Conservation (phyloP, 2,329 filamentous ascomycete genomes). For the Aspergillus nomiae region DNA sequence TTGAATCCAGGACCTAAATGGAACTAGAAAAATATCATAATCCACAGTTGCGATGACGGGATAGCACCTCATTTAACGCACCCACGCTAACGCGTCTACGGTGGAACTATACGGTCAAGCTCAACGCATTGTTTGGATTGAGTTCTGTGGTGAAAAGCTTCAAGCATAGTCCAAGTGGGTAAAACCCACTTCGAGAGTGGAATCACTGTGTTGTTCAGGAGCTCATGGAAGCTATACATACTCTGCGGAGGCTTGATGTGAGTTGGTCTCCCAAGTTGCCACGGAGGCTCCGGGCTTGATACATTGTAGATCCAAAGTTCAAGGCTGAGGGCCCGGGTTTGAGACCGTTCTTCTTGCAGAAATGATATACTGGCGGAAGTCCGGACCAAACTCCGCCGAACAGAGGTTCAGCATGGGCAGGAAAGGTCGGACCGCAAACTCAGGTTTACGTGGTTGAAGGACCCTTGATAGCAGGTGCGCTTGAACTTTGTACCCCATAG, state of each 20-base stretch:
- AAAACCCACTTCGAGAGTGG: not conserved
- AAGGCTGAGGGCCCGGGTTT: not conserved
- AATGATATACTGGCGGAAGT: slow-evolving; percentile 8
- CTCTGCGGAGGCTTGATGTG: not conserved
- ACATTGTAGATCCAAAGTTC: not conserved
- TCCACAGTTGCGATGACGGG: not conserved
- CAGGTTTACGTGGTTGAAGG: not conserved
- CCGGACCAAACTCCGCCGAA: not conserved
- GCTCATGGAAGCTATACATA: not conserved
- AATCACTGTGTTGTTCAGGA: not conserved
- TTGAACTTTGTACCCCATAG: not conserved
- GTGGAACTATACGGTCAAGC: not conserved
- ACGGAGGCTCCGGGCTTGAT: not conserved
- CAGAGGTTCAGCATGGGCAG: not conserved
- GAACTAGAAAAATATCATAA: not conserved
- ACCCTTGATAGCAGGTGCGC: not conserved
- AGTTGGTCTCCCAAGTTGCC: no score
- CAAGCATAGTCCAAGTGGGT: not conserved
- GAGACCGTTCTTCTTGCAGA: slow-evolving; percentile 7
- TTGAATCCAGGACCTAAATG: not conserved
- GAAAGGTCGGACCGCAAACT: not conserved
- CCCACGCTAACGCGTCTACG: not conserved
- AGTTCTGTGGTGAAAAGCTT: not conserved
- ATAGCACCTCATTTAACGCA: slow-evolving; percentile 3
- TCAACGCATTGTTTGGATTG: not conserved